These are phyloP conservation scores for Pyricularia sp. DNA, from an alignment of 2,329 filamentous ascomycete genomes.

Conservation along the genomic window DNA sequence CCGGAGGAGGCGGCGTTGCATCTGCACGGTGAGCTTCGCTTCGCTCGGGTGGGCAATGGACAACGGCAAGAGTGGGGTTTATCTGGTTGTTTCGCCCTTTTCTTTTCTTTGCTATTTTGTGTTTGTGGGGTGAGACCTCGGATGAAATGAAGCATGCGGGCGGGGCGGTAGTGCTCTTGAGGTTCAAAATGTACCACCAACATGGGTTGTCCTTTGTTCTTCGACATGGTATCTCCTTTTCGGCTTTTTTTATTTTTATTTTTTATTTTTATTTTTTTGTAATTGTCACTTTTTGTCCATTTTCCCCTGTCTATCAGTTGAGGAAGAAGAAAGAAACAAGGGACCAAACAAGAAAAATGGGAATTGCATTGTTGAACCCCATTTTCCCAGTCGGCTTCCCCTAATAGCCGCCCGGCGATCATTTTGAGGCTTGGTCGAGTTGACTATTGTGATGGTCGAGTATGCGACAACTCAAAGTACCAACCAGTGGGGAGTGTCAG, in stretches of 20 bases:
- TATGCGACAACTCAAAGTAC: not conserved
- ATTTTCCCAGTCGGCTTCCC: not conserved
- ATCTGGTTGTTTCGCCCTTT: not conserved
- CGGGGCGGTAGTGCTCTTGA: not conserved
- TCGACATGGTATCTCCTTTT: not conserved
- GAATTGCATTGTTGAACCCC: not conserved
- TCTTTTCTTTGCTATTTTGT: not conserved
- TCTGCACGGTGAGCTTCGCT: not conserved
- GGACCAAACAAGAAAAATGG: not conserved
- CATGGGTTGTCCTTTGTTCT: not conserved
- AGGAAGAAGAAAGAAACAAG: not conserved
- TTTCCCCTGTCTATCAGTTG: not conserved
- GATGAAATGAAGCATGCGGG: not conserved
- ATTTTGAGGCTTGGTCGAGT: not conserved
- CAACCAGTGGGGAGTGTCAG: not conserved
- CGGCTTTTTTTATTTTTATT: not conserved
- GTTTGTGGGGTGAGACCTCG: not conserved
- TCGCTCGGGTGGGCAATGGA: not conserved
- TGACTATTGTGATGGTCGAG: not conserved
- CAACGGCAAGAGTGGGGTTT: not conserved
- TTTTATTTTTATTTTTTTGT: not conserved
- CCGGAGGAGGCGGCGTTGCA: not conserved
- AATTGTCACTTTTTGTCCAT: not conserved
- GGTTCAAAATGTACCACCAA: not conserved
- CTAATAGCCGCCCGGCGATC: not conserved